These are phyloP conservation scores for Malassezia sympodialis DNA, from an alignment of 1,284 basidiomycete genomes.

Conservation along the genomic window DNA sequence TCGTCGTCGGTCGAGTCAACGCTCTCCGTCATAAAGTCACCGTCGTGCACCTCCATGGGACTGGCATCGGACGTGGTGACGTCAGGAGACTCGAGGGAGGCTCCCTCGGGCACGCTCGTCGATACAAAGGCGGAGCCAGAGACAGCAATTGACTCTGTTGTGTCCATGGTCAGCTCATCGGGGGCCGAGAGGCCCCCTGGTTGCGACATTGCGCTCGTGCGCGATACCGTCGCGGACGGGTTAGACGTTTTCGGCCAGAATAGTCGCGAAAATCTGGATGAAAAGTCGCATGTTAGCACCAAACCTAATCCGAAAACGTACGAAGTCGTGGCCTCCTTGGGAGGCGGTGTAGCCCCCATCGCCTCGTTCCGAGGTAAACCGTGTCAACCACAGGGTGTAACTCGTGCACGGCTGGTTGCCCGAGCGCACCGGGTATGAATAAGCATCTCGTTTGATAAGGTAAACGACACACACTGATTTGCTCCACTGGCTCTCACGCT, in stretches of 20 bases:
- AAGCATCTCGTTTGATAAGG: background rate
- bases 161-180: background rate
- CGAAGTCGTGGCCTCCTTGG: background rate
- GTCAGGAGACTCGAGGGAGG: background rate
- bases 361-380: background rate
- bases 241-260: slow-evolving; percentile 14
- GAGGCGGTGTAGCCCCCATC: background rate
- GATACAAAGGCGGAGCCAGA: background rate
- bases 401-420: background rate
- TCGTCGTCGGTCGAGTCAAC: slow-evolving; percentile 8
- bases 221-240: slow-evolving; percentile 11
- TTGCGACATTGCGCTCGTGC: slow-evolving; percentile 4
- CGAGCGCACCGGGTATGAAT: background rate
- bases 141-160: background rate
- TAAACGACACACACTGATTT: background rate
- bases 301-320: background rate
- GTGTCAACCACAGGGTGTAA: background rate
- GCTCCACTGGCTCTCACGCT: background rate
- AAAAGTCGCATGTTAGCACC: background rate
- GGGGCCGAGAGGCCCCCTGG: background rate
- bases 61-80: background rate
- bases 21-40: slow-evolving; percentile 4
- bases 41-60: slow-evolving; percentile 5
- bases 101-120: background rate
- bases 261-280: slow-evolving; percentile 6